phyloP scores from a whole-genome alignment of 2,329 filamentous ascomycete genomes.

The Penicillium sp. region DNA sequence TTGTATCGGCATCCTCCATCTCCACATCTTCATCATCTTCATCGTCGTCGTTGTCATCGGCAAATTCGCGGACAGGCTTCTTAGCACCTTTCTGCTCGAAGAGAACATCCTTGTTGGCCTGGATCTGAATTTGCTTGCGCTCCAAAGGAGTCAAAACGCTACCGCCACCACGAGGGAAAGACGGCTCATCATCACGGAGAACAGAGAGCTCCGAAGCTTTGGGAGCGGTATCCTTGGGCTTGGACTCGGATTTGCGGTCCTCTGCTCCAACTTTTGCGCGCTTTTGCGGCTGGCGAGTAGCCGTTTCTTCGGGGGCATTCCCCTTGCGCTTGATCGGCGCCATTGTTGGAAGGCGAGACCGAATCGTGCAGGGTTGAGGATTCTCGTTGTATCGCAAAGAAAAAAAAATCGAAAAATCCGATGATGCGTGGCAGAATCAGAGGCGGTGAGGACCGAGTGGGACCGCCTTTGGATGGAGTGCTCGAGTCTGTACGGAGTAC shows the following conservation, averaged over 20 bases:
- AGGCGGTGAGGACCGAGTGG: conserved; percentile 22
- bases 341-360: conserved; percentile 42
- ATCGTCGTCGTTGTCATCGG: conserved; percentile 68
- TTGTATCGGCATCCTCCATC: conserved; percentile 54
- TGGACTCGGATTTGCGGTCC: conserved; percentile 42
- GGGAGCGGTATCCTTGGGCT: conserved; percentile 37
- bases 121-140: conserved; percentile 93
- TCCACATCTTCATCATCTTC: conserved; percentile 57
- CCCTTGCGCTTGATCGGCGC: conserved; percentile 55
- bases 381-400: conserved; percentile 37
- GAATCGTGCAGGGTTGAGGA: conserved; percentile 34
- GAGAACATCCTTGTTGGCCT: conserved; percentile 88
- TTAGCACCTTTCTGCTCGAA: conserved; percentile 77
- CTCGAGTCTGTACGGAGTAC: neutral
- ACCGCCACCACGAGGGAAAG: conserved; percentile 91
- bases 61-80: conserved; percentile 51
- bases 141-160: conserved; percentile 91
- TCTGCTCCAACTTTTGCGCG: conserved; percentile 49
- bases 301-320: conserved; percentile 45
- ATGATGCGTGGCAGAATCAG: conserved; percentile 29
- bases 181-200: conserved; percentile 77
- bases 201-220: conserved; percentile 50
- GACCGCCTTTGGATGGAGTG: conserved; percentile 16
- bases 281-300: conserved; percentile 47
- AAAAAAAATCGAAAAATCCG: conserved; percentile 36